Percentiles rank a stretch among this genome's conserved stretches.
These are phyloP conservation scores for Plectranthus barbatus DNA, from an alignment of 257 asterid genomes.

Conservation along the genomic window DNA sequence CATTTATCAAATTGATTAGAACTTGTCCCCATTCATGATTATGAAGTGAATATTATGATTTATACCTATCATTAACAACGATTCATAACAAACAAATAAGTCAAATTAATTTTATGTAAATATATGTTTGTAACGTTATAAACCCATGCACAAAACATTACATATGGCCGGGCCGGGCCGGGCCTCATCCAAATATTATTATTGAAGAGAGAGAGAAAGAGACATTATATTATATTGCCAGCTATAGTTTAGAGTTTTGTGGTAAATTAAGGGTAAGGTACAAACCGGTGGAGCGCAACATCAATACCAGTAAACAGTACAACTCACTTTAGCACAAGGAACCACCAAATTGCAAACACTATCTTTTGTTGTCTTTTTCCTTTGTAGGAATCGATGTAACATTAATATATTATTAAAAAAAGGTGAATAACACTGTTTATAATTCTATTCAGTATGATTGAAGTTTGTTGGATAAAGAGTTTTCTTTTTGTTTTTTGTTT, in stretches of 20 bases:
- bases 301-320: constrained; percentile 24
- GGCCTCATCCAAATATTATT: neutral
- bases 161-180: too few species aligned
- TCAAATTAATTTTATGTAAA: neutral
- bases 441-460: neutral
- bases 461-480: constrained; percentile 8
- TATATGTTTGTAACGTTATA: too few species aligned
- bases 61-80: neutral
- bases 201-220: neutral
- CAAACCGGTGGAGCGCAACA: constrained; percentile 35
- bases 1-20: neutral
- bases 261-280: constrained; percentile 16
- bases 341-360: constrained; percentile 11
- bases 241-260: neutral
- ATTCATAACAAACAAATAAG: neutral
- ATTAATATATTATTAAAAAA: neutral
- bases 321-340: constrained; percentile 20
- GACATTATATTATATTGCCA: constrained; percentile 8
- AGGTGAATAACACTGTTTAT: neutral
- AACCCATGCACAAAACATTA: too few species aligned
- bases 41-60: neutral
- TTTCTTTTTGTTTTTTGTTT: neutral
- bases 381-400: constrained; percentile 20
- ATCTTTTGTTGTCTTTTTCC: constrained; percentile 11
- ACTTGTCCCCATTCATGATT: neutral